Evolutionary conservation across 2,329 filamentous ascomycete genomes (phyloP), one percentile per base, ranked within the genome.

Genomic region (Pseudofabraea citricarpa): DNA sequence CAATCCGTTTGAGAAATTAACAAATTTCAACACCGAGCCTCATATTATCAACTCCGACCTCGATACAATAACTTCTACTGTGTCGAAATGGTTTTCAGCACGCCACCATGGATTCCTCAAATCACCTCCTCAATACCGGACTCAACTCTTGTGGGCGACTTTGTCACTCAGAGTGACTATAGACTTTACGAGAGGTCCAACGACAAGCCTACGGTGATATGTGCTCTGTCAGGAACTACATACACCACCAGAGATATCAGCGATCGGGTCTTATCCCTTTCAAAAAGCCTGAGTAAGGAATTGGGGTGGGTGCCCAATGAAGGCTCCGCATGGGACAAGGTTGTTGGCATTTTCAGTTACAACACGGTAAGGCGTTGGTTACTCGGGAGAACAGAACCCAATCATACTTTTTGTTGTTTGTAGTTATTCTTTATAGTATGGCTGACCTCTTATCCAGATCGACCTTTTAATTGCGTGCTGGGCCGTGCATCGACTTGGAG

Each of bases 281-380:
- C 86, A 12, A 76, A 83, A 40, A 83, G 77, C 12, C 66, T 91
- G 36, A 74, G 74, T 27, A 80, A 84, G 60, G 78, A 85, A 49
- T 73, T 90, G 46, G 80, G 77, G 21, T 88, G 85, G 72, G 63
- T 73, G 32, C 77, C 83, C 2, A 81, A 85, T 51, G 64, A 79
- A 45, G 85, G 83, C 12, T 76, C 77, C 0, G 84, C 88, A 58
- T 90, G 83, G 81, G 85, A 90, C 57, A 87, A 88, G 59, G 83
- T 89, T 26, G 69, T 87, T 36, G 81, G 71, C 10, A 67, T 89
- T 15, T 91, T 86, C 65, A 82, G 81, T 19, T 65, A 88, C 45
- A 91, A 91, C 60, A 86, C 85, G 20, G 83, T 87, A 62, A 46
- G 74, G n/a, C n/a, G n/a, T n/a, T n/a, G n/a, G n/a, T n/a, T n/a